Evolutionary conservation across 2,329 filamentous ascomycete genomes (phyloP).

Genomic region (Aspergillus terreus): DNA sequence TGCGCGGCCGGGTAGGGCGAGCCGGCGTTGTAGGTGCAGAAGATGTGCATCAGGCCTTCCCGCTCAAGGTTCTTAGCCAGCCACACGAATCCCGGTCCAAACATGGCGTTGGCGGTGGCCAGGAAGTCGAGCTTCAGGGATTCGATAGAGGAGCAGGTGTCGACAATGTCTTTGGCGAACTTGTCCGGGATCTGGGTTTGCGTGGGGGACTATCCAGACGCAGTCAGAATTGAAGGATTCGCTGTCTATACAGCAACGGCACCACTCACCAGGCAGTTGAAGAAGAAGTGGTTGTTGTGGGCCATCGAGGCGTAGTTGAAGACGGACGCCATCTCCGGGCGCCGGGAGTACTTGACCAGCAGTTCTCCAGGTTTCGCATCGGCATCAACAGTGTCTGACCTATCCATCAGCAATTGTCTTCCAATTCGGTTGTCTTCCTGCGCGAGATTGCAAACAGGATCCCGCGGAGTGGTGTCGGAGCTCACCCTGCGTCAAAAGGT

Average conservation of each 20-base stretch:
- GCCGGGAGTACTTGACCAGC: constrained; percentile 70
- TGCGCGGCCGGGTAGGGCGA: constrained; percentile 83
- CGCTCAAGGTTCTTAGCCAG: constrained; percentile 62
- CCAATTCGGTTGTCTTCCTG: not conserved
- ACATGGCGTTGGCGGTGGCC: constrained; percentile 81
- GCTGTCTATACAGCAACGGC: not conserved
- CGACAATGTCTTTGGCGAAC: constrained; percentile 59
- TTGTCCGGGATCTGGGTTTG: constrained; percentile 51
- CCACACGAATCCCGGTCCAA: constrained; percentile 97
- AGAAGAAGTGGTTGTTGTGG: constrained; percentile 72
- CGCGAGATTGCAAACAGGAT: not conserved
- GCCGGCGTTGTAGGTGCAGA: constrained; percentile 88
- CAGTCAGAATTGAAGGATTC: not conserved
- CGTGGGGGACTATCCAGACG: constrained; percentile 34
- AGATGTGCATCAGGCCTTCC: constrained; percentile 57
- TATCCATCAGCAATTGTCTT: not conserved
- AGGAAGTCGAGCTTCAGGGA: constrained; percentile 77
- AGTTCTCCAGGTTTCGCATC: constrained; percentile 63
- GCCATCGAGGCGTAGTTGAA: constrained; percentile 99
- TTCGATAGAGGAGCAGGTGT: constrained; percentile 76
- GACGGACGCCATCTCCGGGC: constrained; percentile 69
- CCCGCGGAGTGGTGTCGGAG: constrained; percentile 15
- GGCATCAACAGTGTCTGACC: constrained; percentile 61
- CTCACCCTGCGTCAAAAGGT: constrained; percentile 67
- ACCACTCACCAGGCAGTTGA: constrained; percentile 42